A percentile compares a stretch with the other conserved stretches of the same genome.
Conservation (phyloP, 495 filamentous ascomycete genomes). For the Penicillium riverlandense region DNA sequence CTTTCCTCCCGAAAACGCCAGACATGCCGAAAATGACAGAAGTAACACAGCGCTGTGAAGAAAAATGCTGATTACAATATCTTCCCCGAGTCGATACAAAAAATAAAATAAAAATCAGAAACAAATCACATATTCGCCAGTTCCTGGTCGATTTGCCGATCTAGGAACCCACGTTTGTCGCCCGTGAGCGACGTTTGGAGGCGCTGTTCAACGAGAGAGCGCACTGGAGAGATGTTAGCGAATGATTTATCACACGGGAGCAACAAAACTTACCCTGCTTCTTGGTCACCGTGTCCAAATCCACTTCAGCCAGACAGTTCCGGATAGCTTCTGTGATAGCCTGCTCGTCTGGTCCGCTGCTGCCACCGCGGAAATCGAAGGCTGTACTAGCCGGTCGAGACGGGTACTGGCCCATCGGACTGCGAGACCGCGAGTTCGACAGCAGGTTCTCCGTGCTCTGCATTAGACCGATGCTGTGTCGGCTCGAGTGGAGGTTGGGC, state of each 20-base stretch:
- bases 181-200: constrained; percentile 79
- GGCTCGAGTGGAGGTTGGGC: constrained; percentile 32
- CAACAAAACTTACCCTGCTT: constrained; percentile 62
- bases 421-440: constrained; percentile 43
- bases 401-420: constrained; percentile 37
- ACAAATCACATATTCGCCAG: constrained; percentile 78
- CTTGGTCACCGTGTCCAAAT: constrained; percentile 94
- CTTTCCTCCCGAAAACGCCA: constrained; percentile 17
- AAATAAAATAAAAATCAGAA: constrained; percentile 1
- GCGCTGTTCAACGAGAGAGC: constrained; percentile 84
- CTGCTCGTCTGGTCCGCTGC: constrained; percentile 60
- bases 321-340: constrained; percentile 78
- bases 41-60: constrained; percentile 12
- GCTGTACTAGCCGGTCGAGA: constrained; percentile 58
- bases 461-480: constrained; percentile 40
- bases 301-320: constrained; percentile 75
- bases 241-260: neutral
- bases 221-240: constrained; percentile 40
- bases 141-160: constrained; percentile 86
- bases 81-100: constrained; percentile 2
- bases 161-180: constrained; percentile 77
- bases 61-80: constrained; percentile 16
- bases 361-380: constrained; percentile 60
- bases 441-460: constrained; percentile 58
- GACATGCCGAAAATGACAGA: constrained; percentile 19